Evolutionary conservation across 163 green algal species (phyloP).

Genomic region (Scenedesmus sp.): DNA sequence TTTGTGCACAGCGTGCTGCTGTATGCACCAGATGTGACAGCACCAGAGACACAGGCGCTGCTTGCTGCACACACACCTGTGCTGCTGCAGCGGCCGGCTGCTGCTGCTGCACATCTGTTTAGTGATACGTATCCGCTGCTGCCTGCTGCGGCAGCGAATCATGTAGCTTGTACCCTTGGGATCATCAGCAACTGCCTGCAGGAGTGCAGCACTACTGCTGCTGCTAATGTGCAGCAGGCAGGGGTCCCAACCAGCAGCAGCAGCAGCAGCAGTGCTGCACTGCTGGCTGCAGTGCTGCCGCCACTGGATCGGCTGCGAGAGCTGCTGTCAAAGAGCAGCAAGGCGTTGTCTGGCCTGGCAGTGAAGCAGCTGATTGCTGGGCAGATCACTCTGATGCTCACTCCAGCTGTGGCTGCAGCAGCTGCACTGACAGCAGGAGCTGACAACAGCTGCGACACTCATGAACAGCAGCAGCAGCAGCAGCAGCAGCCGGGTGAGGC

Average conservation of each 20-base stretch:
- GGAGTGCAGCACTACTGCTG: not conserved
- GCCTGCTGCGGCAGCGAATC: conserved; percentile 38
- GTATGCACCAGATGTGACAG: conserved; percentile 20
- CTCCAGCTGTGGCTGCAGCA: conserved; percentile 29
- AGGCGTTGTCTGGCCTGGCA: conserved; percentile 22
- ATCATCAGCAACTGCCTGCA: not conserved
- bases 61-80: not conserved
- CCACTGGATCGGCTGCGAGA: conserved; percentile 52
- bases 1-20: conserved; percentile 47
- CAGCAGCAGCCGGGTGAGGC: not conserved
- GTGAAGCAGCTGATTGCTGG: conserved; percentile 31
- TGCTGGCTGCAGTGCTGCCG: not conserved
- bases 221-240: not conserved
- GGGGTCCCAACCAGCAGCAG: not conserved
- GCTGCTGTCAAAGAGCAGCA: conserved; percentile 54
- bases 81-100: conserved; percentile 46
- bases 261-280: not conserved
- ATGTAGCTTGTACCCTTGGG: conserved; percentile 44
- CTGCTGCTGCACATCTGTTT: conserved; percentile 52
- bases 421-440: not conserved
- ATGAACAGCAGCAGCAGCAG: conserved; percentile 10
- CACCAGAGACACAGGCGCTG: not conserved
- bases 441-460: not conserved
- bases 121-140: conserved; percentile 49
- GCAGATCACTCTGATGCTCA: conserved; percentile 27